Evolutionary conservation across 208 protist genomes (phyloP).

Genomic region (Entamoeba invadens): DNA sequence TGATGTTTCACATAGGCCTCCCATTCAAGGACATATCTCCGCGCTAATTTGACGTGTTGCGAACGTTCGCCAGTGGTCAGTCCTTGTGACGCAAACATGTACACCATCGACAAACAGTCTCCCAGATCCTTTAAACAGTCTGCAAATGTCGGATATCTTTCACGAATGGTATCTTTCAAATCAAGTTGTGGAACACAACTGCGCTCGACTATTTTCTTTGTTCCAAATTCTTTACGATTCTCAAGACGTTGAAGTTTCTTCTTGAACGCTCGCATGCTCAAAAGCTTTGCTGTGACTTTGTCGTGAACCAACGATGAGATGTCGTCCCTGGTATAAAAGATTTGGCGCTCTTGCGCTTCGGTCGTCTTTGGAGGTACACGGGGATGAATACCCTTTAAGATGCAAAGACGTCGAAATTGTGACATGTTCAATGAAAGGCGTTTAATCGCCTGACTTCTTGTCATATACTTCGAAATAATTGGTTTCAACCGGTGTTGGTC

Average conservation of each 20-base stretch:
- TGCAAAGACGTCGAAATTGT: conserved; percentile 66
- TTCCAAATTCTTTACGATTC: conserved; percentile 23
- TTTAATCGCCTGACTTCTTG: conserved; percentile 7
- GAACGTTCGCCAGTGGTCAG: background rate
- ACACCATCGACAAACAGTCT: conserved; percentile 78
- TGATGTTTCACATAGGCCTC: conserved; percentile 59
- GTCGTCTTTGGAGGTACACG: conserved; percentile 69
- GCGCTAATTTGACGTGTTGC: conserved; percentile 50
- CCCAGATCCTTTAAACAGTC: conserved; percentile 81
- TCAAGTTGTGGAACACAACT: background rate
- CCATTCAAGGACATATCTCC: conserved; percentile 55
- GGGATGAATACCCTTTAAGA: conserved; percentile 94
- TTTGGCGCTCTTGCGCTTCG: conserved; percentile 62
- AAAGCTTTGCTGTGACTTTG: conserved; percentile 43
- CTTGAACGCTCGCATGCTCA: conserved; percentile 67
- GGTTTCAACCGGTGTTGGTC: too few species aligned
- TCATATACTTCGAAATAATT: background rate
- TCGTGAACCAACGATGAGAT: conserved; percentile 75
- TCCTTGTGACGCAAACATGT: conserved; percentile 63
- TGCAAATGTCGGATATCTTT: conserved; percentile 82
- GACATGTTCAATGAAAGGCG: background rate
- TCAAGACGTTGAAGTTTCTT: conserved; percentile 67
- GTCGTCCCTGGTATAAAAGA: conserved; percentile 90
- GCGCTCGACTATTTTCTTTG: background rate
- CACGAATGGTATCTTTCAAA: background rate